phyloP scores from a whole-genome alignment of 2,329 filamentous ascomycete genomes.

The Colletotrichum plurivorum region DNA sequence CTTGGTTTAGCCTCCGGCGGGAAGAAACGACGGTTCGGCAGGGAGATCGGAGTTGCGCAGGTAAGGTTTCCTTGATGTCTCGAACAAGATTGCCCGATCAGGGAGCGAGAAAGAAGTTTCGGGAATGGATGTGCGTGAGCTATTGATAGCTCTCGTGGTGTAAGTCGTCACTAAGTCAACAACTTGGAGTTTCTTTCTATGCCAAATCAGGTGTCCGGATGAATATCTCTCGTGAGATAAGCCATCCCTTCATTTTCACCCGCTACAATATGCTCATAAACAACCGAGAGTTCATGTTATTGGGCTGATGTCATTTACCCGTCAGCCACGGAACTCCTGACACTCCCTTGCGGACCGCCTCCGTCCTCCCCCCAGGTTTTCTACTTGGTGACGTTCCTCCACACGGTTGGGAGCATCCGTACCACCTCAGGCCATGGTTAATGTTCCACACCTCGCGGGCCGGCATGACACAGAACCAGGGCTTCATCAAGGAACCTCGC shows the following conservation, averaged over 20 bases:
- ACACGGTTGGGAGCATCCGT: not conserved
- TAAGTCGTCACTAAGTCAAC: not conserved
- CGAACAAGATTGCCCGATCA: not conserved
- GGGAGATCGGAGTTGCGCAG: not conserved
- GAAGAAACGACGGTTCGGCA: not conserved
- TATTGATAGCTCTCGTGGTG: constrained; percentile 15
- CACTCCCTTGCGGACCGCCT: not conserved
- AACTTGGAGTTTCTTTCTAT: not conserved
- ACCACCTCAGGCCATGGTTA: not conserved
- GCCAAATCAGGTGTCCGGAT: not conserved
- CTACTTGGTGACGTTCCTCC: constrained; percentile 3
- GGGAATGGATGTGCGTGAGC: constrained; percentile 6
- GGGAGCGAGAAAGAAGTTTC: not conserved
- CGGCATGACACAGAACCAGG: not conserved
- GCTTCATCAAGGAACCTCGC: not conserved
- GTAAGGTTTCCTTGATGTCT: constrained; percentile 4
- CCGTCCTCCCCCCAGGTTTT: not conserved
- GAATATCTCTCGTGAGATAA: constrained; percentile 5
- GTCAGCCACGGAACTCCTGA: not conserved
- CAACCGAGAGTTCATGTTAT: not conserved
- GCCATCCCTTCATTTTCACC: constrained; percentile 6
- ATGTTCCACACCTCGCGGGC: too few species aligned
- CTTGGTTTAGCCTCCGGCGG: constrained; percentile 4
- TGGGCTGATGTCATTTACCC: constrained; percentile 8
- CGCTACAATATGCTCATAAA: not conserved